Base-by-base conservation (phyloP, 768 basidiomycete genomes). In the Russula dissimulans region DNA sequence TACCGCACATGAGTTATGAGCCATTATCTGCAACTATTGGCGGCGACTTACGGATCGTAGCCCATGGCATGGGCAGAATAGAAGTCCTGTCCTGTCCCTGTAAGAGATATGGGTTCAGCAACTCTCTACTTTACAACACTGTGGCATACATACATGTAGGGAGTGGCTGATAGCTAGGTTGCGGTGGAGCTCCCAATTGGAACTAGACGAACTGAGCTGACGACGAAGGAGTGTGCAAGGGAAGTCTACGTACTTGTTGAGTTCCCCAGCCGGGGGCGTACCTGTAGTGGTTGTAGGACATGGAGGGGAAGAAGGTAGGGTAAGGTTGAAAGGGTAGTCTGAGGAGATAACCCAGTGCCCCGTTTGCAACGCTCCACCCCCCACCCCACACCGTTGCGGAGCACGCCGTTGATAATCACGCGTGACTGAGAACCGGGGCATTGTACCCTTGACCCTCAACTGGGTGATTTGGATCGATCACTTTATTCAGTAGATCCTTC, bases 31-130 rank as follows among this genome's bases (percentile, higher is more conserved):
- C 26, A 5, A 29, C 1, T 9, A 10, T 10, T 14, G 14, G 14
- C 6, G 1, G 14, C 8, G 5, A 69, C 83, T 77, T 70, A 86
- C 84, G 79, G 78, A 68, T 86, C 82, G 50, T 77, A 73, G 62
- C 75, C 78, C 51, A 71, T 65, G 39, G 83, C 82, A 69, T 85
- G 83, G 32, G 85, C 85, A 56, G 79, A 78, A 69, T 81, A 86
- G 66, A 76, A 86, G 67, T 87, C 84, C 64, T 72, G 68, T 15
- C 84, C 85, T 53, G 77, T 74, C 84, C 85, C 85, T 86, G 67
- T 66, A 32, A 17, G 43, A 54, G 29, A 34, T 17, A 12, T 63
- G 22, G 58, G 45, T 26, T 34, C 36, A 43, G 56, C 39, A 50
- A 52, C 41, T 59, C 36, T 43, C 38, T 14, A 29, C 15, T 26